Conservation (phyloP, 1,139 yeast species). For the Kodamaea plutei region DNA sequence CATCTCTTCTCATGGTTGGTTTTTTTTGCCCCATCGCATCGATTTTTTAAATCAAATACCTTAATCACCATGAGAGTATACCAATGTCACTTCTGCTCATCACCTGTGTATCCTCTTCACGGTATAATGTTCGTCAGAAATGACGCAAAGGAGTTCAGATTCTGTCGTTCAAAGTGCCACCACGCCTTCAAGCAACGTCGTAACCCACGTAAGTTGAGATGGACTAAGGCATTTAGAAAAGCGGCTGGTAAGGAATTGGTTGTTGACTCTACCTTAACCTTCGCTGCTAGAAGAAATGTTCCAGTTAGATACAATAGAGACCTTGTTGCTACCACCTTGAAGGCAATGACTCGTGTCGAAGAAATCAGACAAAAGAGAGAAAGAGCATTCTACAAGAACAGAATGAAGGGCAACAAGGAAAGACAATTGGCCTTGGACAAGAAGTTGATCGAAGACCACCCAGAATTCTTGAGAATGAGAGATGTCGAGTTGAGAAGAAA, state of each 20-base stretch:
- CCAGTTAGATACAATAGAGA: conserved; percentile 98
- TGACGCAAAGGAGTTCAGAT: conserved; percentile 95
- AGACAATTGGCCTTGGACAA: conserved; percentile 80
- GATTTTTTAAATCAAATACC: conserved; percentile 1
- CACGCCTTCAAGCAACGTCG: conserved; percentile 97
- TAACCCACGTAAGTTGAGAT: conserved; percentile 94
- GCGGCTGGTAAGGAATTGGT: conserved; percentile 99
- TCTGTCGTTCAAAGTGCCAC: conserved; percentile 98
- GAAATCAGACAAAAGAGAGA: conserved; percentile 96
- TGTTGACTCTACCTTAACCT: conserved; percentile 92
- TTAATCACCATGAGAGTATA: conserved; percentile 71
- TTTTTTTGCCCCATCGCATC: conserved; percentile 5
- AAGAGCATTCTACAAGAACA: conserved; percentile 96
- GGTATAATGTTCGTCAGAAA: conserved; percentile 98
- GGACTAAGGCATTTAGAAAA: conserved; percentile 99
- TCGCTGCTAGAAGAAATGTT: conserved; percentile 95
- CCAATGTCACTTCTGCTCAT: conserved; percentile 95
- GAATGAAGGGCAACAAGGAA: conserved; percentile 97
- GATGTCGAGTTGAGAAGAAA: conserved; percentile 85
- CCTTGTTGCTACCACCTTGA: conserved; percentile 86
- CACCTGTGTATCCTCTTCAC: conserved; percentile 96
- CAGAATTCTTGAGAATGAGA: conserved; percentile 85
- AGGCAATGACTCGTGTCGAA: conserved; percentile 94
- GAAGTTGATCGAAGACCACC: conserved; percentile 82
- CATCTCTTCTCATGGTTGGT: too few relatives aligned